Base-by-base conservation (phyloP, 2,329 filamentous ascomycete species). In the Cladosporium sp. region DNA sequence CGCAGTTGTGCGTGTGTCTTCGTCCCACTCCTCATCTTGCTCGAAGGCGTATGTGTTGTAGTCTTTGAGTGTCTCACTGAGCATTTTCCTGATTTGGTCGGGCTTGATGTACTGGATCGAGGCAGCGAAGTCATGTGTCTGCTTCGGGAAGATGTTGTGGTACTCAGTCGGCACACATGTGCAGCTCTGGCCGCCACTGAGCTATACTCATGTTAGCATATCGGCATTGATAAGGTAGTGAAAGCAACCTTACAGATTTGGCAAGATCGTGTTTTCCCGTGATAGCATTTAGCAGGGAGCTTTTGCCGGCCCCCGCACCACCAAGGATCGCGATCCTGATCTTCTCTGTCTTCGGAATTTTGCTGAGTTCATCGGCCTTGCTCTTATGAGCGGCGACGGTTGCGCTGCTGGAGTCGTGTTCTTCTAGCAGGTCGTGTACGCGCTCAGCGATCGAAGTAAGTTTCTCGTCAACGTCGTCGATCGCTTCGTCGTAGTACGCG, bases 251-350 rank as follows among this genome's bases (percentile, higher is more conserved):
- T 43, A 43, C 36, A 54, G 68, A 65, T 58, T 67, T 70, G 18
- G 73, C 68, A 0, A 75, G 46, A 25, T 67, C 46, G 0, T 64
- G 64, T 1, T 65, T 62, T 23, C 70, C 70, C 5, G 67, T 60
- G 8, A 75, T 3, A 0, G 69, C 65, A 43, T 73, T 74, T 8
- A 75, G 51, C 0, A 73, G 56, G 1, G 70, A 73, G 65, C 70
- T 72, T 58, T 75, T 73, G 0, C 72, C 72, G 67, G 60, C 36
- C 2, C 70, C 68, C n/a, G 70, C 68, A 23, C 69, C 53, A 0
- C 68, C 71, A n/a, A 70, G 46, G 13, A 71, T 56, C 3, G 66
- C 68, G n/a, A 71, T 69, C 14, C 28, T 60, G n/a, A 36, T 18
- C 16, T 26, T 63, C 16, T 48, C 66, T 2, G 64, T 56, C 16